Percentiles rank a stretch among this genome's conserved stretches.
These are phyloP conservation scores for Calophaca sinica DNA, from an alignment of 306 rosid species.

Conservation along the genomic window DNA sequence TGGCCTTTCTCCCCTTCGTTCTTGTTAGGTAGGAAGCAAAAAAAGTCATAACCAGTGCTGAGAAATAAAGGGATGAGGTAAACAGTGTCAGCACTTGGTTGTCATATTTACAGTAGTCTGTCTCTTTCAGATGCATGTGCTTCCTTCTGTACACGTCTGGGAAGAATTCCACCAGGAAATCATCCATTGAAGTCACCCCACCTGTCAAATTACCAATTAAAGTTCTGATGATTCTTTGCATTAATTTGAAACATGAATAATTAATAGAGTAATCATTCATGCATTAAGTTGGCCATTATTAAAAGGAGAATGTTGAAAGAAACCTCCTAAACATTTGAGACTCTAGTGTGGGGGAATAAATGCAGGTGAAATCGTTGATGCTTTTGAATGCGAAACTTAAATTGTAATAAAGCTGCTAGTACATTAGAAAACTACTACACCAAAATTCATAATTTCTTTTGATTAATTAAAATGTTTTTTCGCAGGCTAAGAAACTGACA, in stretches of 20 bases:
- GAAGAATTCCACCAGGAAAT: slow-evolving; percentile 82
- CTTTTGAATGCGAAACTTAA: neutral
- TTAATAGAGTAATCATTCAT: neutral
- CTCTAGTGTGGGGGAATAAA: no score
- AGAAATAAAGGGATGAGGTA: slow-evolving; percentile 90
- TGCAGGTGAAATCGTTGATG: neutral
- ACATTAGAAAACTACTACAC: neutral
- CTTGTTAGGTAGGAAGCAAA: slow-evolving; percentile 82
- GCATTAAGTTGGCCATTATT: neutral
- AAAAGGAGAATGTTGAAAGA: no score
- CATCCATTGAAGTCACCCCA: slow-evolving; percentile 99
- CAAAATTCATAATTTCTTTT: neutral
- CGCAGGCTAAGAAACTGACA: no score
- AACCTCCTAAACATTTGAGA: no score
- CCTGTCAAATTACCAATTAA: slow-evolving; percentile 53
- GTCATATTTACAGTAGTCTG: slow-evolving; percentile 96
- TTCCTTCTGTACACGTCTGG: slow-evolving; percentile 80
- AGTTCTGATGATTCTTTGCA: neutral
- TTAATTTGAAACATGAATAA: neutral
- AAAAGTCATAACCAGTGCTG: slow-evolving; percentile 84
- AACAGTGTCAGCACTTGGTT: slow-evolving; percentile 88
- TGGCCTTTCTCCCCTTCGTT: slow-evolving; percentile 79
- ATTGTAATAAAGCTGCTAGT: neutral
- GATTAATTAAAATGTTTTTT: no score
- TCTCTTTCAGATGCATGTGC: slow-evolving; percentile 70